Evolutionary conservation across 176 grass and related monocot species (phyloP).

Genomic region (Pharus latifolius): DNA sequence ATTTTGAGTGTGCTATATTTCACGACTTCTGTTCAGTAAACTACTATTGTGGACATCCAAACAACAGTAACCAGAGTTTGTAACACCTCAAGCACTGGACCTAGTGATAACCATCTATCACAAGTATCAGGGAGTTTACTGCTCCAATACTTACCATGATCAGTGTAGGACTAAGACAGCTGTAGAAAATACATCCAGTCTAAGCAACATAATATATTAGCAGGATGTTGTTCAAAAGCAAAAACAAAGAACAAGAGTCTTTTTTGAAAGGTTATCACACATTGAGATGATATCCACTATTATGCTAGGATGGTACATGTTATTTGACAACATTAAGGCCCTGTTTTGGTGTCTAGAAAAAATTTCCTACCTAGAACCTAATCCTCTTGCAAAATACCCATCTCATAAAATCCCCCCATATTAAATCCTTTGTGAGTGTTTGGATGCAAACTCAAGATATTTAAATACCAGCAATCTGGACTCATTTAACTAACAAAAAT

Average conservation of each 20-base stretch:
- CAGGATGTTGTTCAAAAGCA: slow-evolving; percentile 4
- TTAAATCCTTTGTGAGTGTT: too few species aligned
- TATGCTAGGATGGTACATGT: background rate
- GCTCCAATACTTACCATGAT: background rate
- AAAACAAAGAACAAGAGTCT: background rate
- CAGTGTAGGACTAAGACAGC: background rate
- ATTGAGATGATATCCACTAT: background rate
- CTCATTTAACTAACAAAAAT: too few species aligned
- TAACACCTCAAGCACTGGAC: background rate
- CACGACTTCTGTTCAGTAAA: background rate
- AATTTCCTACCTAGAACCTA: too few species aligned
- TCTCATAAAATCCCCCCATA: too few species aligned
- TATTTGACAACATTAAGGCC: background rate
- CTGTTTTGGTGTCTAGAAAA: background rate
- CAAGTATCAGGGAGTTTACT: background rate
- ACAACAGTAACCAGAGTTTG: background rate
- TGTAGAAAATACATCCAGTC: background rate
- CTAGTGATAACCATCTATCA: background rate
- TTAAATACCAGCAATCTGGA: too few species aligned
- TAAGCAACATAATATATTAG: background rate
- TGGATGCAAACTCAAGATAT: too few species aligned
- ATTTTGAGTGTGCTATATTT: background rate
- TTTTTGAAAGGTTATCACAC: background rate
- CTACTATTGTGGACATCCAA: background rate
- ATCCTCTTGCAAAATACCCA: too few species aligned